Base-by-base conservation (phyloP, 2,329 filamentous ascomycete genomes). In the Arthrobotrys musiformis region DNA sequence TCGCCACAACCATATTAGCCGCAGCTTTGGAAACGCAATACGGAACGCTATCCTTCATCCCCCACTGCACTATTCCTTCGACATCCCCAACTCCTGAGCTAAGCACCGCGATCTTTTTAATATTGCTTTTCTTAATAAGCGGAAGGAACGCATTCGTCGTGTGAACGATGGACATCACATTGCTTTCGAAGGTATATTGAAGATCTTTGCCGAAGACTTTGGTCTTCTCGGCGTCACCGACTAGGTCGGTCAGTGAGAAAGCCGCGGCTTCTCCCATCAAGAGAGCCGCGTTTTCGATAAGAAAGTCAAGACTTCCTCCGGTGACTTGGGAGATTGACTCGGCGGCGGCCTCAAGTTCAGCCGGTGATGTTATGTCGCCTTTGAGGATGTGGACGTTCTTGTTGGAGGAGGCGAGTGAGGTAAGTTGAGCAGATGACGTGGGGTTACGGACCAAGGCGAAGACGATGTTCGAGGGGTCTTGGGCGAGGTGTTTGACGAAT, bases 71-170 rank as follows among this genome's bases (percentile, higher is more conserved):
- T 58, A 81, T 81, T 4, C 82, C 26, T 6, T 82, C 79, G 0
- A 81, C 64, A 64, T 85, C 84, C 0, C 82, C 84, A 76, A 84
- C 81, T 7, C 81, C 84, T 8, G 78, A 83, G 19, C 83, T 83
- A 24, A 86, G 83, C 17, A 83, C 80, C 4, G 85, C 79, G 66
- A 86, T 83, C 79, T 86, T 86, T 81, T 86, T 86, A 56, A 81
- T 75, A 56, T 60, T 64, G 35, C 84, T 83, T 33, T 83, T 83
- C 15, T 82, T 79, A 26, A 86, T 79, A 22, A 86, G 81, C 0
- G 84, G 84, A 1, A 86, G 73, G 79, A 85, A 85, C 2, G 82
- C 80, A 58, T 84, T 85, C 56, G 83, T 82, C 0, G 81, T 70
- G 66, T 82, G 82, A 7, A 84, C 54, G n/a, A 80, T 79, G 13